phyloP scores from a whole-genome alignment of 805 yeast genomes.

The Metschnikowia santaceciliae region DNA sequence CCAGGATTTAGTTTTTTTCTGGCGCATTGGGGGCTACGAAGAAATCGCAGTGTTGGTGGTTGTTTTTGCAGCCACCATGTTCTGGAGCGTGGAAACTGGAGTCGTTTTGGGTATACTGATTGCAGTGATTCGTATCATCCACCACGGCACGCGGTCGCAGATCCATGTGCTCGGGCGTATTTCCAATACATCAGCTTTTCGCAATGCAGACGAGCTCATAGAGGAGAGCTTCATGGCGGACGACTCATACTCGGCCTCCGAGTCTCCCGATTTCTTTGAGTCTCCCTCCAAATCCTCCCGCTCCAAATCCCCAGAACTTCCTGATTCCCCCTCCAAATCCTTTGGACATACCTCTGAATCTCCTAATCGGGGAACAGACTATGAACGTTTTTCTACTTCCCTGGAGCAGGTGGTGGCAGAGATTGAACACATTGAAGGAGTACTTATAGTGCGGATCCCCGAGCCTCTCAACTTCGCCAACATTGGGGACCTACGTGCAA shows the following conservation, averaged over 20 bases:
- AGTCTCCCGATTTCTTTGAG: too few relatives aligned
- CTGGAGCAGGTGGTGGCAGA: slow-evolving; percentile 19
- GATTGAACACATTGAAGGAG: slow-evolving; percentile 57
- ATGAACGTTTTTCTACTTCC: too few relatives aligned
- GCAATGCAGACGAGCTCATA: slow-evolving; percentile 65
- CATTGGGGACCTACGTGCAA: slow-evolving; percentile 65
- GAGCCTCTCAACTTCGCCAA: slow-evolving; percentile 90
- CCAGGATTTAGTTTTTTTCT: slow-evolving; percentile 24
- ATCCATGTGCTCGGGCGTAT: slow-evolving; percentile 44
- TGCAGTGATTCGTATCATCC: slow-evolving; percentile 33
- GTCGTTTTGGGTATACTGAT: slow-evolving; percentile 32
- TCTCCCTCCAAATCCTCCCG: too few relatives aligned
- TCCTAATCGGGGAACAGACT: too few relatives aligned
- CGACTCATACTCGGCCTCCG: too few relatives aligned
- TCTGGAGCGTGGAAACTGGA: slow-evolving; percentile 40
- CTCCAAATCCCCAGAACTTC: too few relatives aligned
- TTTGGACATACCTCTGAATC: too few relatives aligned
- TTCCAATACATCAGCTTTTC: slow-evolving; percentile 49
- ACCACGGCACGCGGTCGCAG: slow-evolving; percentile 39
- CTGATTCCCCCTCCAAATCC: slow-evolving; percentile 6
- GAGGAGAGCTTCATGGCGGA: slow-evolving; percentile 28
- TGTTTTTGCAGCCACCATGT: slow-evolving; percentile 25
- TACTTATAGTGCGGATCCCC: slow-evolving; percentile 74
- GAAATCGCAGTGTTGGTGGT: slow-evolving; percentile 20
- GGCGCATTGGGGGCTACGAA: slow-evolving; percentile 22